phyloP scores from a whole-genome alignment of 257 asterid genomes.

The Solanum megistacrolobum region DNA sequence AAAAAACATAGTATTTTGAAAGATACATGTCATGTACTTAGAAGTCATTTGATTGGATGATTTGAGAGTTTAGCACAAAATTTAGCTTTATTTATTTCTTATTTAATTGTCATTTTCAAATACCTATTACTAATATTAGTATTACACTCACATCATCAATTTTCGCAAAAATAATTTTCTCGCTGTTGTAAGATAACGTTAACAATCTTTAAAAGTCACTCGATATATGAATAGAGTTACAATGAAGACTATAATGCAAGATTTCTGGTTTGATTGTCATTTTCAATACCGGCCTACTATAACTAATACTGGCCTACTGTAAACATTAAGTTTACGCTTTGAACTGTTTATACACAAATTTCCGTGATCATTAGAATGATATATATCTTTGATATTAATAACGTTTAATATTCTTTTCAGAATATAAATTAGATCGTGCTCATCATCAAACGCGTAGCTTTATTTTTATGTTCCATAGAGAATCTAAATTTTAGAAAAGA shows the following conservation, averaged over 20 bases:
- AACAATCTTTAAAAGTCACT: not conserved
- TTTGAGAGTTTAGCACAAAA: not conserved
- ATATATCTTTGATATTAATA: too few relatives aligned
- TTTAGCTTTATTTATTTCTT: not conserved
- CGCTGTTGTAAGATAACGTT: rapidly evolving
- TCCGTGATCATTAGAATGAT: not conserved
- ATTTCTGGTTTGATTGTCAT: not conserved
- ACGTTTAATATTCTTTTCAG: not conserved
- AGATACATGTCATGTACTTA: not conserved
- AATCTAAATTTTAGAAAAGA: too few relatives aligned
- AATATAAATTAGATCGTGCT: too few relatives aligned
- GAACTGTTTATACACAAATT: not conserved
- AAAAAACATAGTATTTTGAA: not conserved
- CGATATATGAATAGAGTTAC: not conserved
- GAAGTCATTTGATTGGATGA: not conserved
- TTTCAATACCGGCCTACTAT: not conserved
- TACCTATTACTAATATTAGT: not conserved
- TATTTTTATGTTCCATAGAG: too few relatives aligned
- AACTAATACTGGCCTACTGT: too few relatives aligned
- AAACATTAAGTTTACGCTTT: too few relatives aligned
- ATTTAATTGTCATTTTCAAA: not conserved
- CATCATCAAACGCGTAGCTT: too few relatives aligned
- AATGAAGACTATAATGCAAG: not conserved
- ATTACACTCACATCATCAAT: not conserved
- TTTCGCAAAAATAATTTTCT: not conserved